Conservation (phyloP, 2,329 filamentous ascomycete species). For the Alternaria infectoria region DNA sequence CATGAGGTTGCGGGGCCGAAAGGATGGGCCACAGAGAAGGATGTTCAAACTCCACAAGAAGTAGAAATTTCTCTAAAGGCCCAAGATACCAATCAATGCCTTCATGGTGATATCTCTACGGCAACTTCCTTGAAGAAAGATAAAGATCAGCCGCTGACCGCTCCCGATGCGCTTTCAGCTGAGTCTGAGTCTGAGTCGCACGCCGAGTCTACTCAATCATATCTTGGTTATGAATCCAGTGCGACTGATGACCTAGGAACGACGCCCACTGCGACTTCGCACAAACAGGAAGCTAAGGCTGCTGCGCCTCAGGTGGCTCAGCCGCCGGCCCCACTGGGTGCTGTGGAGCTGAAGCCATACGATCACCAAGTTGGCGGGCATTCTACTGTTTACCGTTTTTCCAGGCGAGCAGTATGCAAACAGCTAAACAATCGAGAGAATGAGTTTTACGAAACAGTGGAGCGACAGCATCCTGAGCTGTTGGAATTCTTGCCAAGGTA, state of each 20-base stretch:
- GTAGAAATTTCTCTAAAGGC: constrained; percentile 69
- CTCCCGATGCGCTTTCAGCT: constrained; percentile 40
- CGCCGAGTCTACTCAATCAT: constrained; percentile 51
- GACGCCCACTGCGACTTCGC: constrained; percentile 44
- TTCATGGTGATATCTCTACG: constrained; percentile 64
- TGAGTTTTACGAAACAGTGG: constrained; percentile 97
- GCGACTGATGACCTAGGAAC: constrained; percentile 60
- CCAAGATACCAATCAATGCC: constrained; percentile 64
- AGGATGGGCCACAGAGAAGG: constrained; percentile 37
- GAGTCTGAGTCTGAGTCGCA: constrained; percentile 52
- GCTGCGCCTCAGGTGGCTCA: constrained; percentile 38
- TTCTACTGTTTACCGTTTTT: constrained; percentile 95
- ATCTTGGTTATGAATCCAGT: constrained; percentile 59
- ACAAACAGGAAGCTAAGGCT: constrained; percentile 38
- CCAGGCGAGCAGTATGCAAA: constrained; percentile 93
- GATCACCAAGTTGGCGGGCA: constrained; percentile 97
- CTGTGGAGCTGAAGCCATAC: constrained; percentile 95
- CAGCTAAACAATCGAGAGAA: constrained; percentile 98
- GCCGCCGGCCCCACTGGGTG: constrained; percentile 72
- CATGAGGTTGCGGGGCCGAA: constrained; percentile 36
- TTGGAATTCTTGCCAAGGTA: constrained; percentile 85
- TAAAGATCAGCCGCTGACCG: constrained; percentile 46
- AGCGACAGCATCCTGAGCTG: constrained; percentile 86
- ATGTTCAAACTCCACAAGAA: constrained; percentile 53
- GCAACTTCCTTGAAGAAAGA: constrained; percentile 49